These are phyloP conservation scores for Incumbomyces delicatus DNA, from an alignment of 2,329 filamentous ascomycete species.

Conservation along the genomic window DNA sequence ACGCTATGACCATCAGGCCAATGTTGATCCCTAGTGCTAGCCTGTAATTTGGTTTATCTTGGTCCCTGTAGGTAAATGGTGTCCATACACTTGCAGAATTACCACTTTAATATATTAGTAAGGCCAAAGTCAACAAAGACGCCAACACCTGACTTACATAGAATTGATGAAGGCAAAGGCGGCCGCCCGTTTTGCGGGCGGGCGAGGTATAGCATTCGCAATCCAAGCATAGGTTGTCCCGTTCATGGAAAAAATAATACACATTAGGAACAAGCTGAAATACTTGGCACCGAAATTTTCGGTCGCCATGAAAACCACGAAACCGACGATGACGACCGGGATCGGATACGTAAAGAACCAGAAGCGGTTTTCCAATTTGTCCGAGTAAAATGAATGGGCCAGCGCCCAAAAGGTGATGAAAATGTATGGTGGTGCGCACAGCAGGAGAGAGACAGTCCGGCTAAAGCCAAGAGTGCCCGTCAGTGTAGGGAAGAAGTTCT, in stretches of 20 bases:
- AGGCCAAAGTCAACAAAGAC: too few species aligned
- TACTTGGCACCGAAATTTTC: slow-evolving; percentile 44
- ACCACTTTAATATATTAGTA: slow-evolving; percentile 20
- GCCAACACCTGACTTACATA: slow-evolving; percentile 18
- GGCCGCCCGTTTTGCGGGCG: slow-evolving; percentile 46
- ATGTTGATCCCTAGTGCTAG: slow-evolving; percentile 35
- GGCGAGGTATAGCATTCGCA: slow-evolving; percentile 41
- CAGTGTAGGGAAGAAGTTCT: slow-evolving; percentile 48
- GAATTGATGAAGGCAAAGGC: slow-evolving; percentile 47
- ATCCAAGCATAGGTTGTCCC: slow-evolving; percentile 43
- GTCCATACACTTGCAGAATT: slow-evolving; percentile 46
- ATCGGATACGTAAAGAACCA: slow-evolving; percentile 47
- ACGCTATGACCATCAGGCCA: slow-evolving; percentile 30
- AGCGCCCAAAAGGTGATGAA: slow-evolving; percentile 44
- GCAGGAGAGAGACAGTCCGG: slow-evolving; percentile 40
- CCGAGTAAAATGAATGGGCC: slow-evolving; percentile 35
- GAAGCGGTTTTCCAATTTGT: slow-evolving; percentile 38
- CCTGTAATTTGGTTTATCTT: slow-evolving; percentile 30
- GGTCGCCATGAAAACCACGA: slow-evolving; percentile 46
- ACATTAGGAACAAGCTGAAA: slow-evolving; percentile 47
- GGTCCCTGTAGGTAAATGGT: slow-evolving; percentile 36
- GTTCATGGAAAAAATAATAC: slow-evolving; percentile 47
- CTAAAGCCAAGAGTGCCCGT: slow-evolving; percentile 36
- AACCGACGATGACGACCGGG: slow-evolving; percentile 41
- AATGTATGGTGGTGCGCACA: slow-evolving; percentile 45